Evolutionary conservation across 148 eudicot genomes (phyloP), one percentile per base, ranked within the genome.

Genomic region (Amaranthus palmeri): DNA sequence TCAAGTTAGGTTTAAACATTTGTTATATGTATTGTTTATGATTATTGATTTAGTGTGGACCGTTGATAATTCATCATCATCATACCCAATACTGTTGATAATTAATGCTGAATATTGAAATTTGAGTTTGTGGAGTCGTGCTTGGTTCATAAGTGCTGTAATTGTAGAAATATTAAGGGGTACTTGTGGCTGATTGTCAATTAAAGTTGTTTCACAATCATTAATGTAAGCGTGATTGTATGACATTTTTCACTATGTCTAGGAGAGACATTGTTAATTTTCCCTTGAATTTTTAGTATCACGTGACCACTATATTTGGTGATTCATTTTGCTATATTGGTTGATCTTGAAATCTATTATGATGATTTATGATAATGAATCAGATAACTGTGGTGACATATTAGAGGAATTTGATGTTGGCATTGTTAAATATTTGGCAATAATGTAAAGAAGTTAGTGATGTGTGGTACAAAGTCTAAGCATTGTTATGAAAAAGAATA

Each of bases 61-160:
- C 36, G 36, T 25, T 25, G 36, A 25, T 25, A 25, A 2, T 25
- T 25, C 36, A 25, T 25, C 36, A 25, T 25, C 36, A 25, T 25
- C 36, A 25, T 25, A 25, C 36, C 36, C 65, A 48, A 44, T 11
- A 36, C 11, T 6, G 6, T 2, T 17, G 55, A 6, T 25, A 48
- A 5, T 52, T 36, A 10, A 17, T 62, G 61, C 18, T 51, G 43
- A 58, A 44, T 55, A 6, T 18, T 15, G 13, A 14, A 41, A 60
- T 60, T 59, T 14, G 74, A 49, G 57, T 53, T 48, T 36, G 47
- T 41, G 45, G 53, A 61, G 10, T 70, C 17, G 48, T 57, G 46
- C 48, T 10, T 5, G 52, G 45, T 13, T 10, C 12, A 7, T 53
- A 17, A 17, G 5, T 7, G 44, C 6, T 62, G 69, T 25, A 9